Percentiles rank a stretch among this genome's conserved stretches.
Evolutionary conservation across 805 yeast genomes (phyloP).

Genomic region (Nakazawaea peltata): DNA sequence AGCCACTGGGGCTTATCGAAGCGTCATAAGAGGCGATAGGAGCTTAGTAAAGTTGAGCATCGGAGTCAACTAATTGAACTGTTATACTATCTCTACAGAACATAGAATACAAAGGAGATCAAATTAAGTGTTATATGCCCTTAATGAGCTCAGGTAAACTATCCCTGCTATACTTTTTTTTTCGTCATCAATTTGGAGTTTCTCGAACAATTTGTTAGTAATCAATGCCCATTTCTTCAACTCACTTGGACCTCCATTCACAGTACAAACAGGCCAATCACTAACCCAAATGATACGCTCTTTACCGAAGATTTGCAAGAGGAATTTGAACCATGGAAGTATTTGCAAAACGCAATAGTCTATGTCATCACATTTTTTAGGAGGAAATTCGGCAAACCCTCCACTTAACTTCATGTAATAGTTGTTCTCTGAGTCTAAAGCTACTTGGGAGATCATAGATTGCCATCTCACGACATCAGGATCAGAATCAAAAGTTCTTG

Average conservation of each 20-base stretch:
- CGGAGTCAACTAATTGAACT: too few species aligned
- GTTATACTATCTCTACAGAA: too few species aligned
- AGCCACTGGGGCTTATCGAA: too few species aligned
- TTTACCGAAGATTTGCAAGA: slow-evolving; percentile 22
- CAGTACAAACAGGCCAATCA: slow-evolving; percentile 36
- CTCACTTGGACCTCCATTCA: slow-evolving; percentile 11
- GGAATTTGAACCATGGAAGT: slow-evolving; percentile 25
- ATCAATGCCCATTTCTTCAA: slow-evolving; percentile 2
- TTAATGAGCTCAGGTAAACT: neutral
- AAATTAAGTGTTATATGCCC: neutral
- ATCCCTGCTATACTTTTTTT: neutral
- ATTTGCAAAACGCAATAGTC: slow-evolving; percentile 14
- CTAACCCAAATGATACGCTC: slow-evolving; percentile 31
- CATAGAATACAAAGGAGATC: neutral
- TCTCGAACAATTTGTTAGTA: neutral
- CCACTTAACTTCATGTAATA: slow-evolving; percentile 33
- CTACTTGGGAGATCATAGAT: slow-evolving; percentile 15
- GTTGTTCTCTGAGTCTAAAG: slow-evolving; percentile 10
- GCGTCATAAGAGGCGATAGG: too few species aligned
- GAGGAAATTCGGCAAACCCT: slow-evolving; percentile 28
- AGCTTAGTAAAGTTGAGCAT: too few species aligned
- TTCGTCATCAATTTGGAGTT: neutral
- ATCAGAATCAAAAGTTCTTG: slow-evolving; percentile 6
- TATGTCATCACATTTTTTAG: slow-evolving; percentile 11
- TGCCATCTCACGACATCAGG: slow-evolving; percentile 16